These are phyloP conservation scores for Penicillium sp. DNA, from an alignment of 2,329 filamentous ascomycete genomes.

Conservation along the genomic window DNA sequence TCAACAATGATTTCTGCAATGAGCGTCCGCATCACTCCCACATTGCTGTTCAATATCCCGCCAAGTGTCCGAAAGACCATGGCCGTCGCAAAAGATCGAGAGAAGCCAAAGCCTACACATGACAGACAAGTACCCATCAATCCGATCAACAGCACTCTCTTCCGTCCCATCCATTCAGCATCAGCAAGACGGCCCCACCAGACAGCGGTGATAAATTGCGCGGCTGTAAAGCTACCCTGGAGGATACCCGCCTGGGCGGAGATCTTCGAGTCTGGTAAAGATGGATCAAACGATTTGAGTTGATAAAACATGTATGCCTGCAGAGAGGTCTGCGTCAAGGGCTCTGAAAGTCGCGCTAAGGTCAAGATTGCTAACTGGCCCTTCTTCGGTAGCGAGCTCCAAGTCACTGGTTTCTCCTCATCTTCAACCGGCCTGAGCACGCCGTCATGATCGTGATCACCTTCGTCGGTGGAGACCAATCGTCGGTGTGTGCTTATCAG, in stretches of 20 bases:
- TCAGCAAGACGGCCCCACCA: slow-evolving; percentile 73
- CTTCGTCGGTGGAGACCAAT: slow-evolving; percentile 16
- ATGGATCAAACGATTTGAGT: slow-evolving; percentile 71
- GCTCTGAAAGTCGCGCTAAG: slow-evolving; percentile 75
- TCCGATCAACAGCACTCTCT: slow-evolving; percentile 74
- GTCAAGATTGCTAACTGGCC: slow-evolving; percentile 74
- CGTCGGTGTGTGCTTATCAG: slow-evolving; percentile 11
- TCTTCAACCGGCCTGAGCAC: slow-evolving; percentile 3
- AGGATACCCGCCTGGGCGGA: slow-evolving; percentile 74
- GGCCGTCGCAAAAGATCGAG: slow-evolving; percentile 60
- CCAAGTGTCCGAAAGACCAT: slow-evolving; percentile 65
- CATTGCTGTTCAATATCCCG: slow-evolving; percentile 68
- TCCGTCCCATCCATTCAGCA: slow-evolving; percentile 66
- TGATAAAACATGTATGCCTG: slow-evolving; percentile 86
- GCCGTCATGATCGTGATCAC: slow-evolving; percentile 14
- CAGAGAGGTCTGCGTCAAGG: slow-evolving; percentile 73
- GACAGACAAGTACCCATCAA: slow-evolving; percentile 67
- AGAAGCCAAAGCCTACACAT: slow-evolving; percentile 68
- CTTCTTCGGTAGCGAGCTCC: slow-evolving; percentile 72
- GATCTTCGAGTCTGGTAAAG: slow-evolving; percentile 61
- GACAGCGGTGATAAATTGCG: slow-evolving; percentile 79
- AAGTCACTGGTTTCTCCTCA: slow-evolving; percentile 56
- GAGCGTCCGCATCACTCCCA: slow-evolving; percentile 73
- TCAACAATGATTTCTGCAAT: slow-evolving; percentile 69
- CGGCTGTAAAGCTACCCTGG: slow-evolving; percentile 74